Conservation (phyloP, 2,329 filamentous ascomycete genomes). For the Cadophora malorum region DNA sequence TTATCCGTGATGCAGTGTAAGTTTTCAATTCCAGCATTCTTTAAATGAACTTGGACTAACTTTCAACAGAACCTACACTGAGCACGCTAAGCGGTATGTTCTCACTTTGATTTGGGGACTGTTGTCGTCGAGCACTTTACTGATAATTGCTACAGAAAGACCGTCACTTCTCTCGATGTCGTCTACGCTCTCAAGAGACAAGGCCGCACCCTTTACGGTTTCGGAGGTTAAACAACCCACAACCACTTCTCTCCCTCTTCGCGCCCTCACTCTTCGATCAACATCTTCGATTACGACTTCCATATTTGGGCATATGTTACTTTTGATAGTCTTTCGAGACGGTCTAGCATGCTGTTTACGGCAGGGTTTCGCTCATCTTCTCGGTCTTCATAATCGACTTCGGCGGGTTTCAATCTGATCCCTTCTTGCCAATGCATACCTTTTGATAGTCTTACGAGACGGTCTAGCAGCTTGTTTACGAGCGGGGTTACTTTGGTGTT, state of each 20-base stretch:
- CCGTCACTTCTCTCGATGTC: slow-evolving; percentile 69
- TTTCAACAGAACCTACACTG: slow-evolving; percentile 71
- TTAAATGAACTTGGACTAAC: background rate
- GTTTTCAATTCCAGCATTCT: background rate
- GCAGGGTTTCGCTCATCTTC: slow-evolving; percentile 44
- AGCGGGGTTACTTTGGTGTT: slow-evolving; percentile 41
- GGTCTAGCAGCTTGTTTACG: slow-evolving; percentile 49
- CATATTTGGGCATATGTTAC: slow-evolving; percentile 41
- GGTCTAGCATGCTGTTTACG: slow-evolving; percentile 49
- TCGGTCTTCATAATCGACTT: slow-evolving; percentile 32
- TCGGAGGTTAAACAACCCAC: slow-evolving; percentile 66
- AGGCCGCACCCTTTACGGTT: slow-evolving; percentile 72
- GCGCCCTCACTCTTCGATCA: slow-evolving; percentile 36
- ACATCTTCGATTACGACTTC: slow-evolving; percentile 31
- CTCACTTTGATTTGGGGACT: too few relatives aligned
- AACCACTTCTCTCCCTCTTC: slow-evolving; percentile 47
- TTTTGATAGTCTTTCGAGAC: slow-evolving; percentile 47
- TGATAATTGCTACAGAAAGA: slow-evolving; percentile 53
- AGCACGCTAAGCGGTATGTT: slow-evolving; percentile 62
- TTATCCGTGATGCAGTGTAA: slow-evolving; percentile 65
- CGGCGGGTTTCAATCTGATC: slow-evolving; percentile 37
- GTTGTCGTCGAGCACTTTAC: too few relatives aligned
- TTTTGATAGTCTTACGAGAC: slow-evolving; percentile 47
- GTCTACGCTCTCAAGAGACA: slow-evolving; percentile 72
- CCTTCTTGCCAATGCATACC: slow-evolving; percentile 37